These are phyloP conservation scores for Daldinia grandis DNA, from an alignment of 495 filamentous ascomycete species.

Conservation along the genomic window DNA sequence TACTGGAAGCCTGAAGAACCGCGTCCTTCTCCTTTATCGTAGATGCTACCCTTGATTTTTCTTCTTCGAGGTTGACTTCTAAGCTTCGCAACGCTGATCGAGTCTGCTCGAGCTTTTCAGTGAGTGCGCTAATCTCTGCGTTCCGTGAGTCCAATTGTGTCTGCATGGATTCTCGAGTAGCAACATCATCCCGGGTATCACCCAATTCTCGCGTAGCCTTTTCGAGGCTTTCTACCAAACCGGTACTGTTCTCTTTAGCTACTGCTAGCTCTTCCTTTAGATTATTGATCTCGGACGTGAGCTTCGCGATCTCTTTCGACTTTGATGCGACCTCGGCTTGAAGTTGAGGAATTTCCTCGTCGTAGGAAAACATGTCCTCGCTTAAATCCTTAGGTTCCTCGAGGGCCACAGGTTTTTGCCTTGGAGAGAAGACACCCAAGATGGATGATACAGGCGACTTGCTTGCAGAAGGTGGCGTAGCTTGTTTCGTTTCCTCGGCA, in stretches of 20 bases:
- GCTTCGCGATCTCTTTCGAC: conserved; percentile 50
- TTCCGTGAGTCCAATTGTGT: conserved; percentile 60
- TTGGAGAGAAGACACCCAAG: conserved; percentile 58
- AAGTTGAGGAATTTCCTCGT: conserved; percentile 71
- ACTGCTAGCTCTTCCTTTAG: conserved; percentile 54
- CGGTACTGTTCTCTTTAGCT: conserved; percentile 70
- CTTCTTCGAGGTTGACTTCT: conserved; percentile 60
- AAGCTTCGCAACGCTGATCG: conserved; percentile 62
- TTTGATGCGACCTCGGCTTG: conserved; percentile 67
- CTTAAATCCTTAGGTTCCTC: conserved; percentile 54
- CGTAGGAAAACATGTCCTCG: conserved; percentile 90
- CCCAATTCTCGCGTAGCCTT: conserved; percentile 66
- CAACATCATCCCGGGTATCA: conserved; percentile 64
- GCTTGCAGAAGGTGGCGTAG: conserved; percentile 34
- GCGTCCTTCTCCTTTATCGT: conserved; percentile 50
- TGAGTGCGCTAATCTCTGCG: conserved; percentile 56
- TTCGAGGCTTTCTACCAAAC: conserved; percentile 70
- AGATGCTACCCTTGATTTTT: conserved; percentile 54
- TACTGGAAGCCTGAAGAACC: conserved; percentile 36
- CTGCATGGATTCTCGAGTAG: conserved; percentile 58
- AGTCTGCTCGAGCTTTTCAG: conserved; percentile 60
- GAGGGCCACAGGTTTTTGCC: conserved; percentile 51
- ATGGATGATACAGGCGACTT: conserved; percentile 53
- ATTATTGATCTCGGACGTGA: conserved; percentile 48
- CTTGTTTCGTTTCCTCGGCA: conserved; percentile 15